Percentiles rank a stretch among this genome's conserved stretches.
These are phyloP conservation scores for Dittrichia graveolens DNA, from an alignment of 129 eudicot species.

Conservation along the genomic window DNA sequence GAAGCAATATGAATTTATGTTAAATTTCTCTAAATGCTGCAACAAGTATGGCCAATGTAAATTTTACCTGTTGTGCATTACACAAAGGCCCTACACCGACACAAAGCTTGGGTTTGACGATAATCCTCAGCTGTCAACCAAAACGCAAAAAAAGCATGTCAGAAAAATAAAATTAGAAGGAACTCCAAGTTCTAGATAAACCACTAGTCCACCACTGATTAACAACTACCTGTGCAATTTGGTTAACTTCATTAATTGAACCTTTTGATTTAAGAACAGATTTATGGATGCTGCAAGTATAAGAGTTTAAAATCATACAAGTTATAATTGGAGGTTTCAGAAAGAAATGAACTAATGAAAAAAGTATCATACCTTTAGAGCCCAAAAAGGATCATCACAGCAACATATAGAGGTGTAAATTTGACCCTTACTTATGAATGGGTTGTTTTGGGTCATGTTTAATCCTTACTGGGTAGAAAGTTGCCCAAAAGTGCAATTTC, in stretches of 20 bases:
- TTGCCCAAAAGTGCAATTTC: too few species aligned
- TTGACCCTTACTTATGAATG: too few species aligned
- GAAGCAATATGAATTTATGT: background rate
- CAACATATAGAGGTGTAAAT: too few species aligned
- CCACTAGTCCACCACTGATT: constrained; percentile 5
- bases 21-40: constrained; percentile 9
- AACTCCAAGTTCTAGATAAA: constrained; percentile 26
- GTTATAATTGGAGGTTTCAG: background rate
- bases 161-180: constrained; percentile 12
- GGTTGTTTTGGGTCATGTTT: too few species aligned
- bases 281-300: constrained; percentile 47
- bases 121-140: constrained; percentile 44
- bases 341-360: background rate
- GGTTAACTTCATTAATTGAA: constrained; percentile 76
- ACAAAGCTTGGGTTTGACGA: constrained; percentile 43
- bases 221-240: constrained; percentile 74
- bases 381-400: background rate
- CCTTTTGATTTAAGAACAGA: constrained; percentile 43
- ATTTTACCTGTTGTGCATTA: constrained; percentile 54
- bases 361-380: background rate
- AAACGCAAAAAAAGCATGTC: constrained; percentile 23
- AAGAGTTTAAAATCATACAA: constrained; percentile 23
- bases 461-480: too few species aligned
- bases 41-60: constrained; percentile 16
- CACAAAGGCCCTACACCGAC: constrained; percentile 47